A percentile compares a stretch with the other conserved stretches of the same genome.
These are phyloP conservation scores for Papiliotrema laurentii DNA, from an alignment of 1,284 basidiomycete genomes.

Conservation along the genomic window DNA sequence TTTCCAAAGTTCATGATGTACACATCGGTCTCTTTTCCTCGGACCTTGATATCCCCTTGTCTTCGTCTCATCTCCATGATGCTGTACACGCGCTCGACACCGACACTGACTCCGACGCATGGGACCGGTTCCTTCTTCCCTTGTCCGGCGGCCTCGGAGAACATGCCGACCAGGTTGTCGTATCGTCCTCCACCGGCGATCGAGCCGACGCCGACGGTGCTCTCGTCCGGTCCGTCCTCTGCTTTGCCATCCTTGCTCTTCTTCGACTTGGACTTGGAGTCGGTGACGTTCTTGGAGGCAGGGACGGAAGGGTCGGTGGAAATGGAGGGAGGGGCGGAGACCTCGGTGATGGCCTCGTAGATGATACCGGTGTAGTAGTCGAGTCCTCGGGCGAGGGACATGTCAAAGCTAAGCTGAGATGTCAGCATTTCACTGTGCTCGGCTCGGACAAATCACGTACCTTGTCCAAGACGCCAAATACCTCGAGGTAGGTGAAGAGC, in stretches of 20 bases:
- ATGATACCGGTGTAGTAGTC: conserved; percentile 99
- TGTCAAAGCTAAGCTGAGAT: conserved; percentile 82
- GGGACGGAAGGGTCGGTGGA: conserved; percentile 55
- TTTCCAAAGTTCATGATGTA: conserved; percentile 93
- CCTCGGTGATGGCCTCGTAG: conserved; percentile 92
- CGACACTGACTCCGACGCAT: conserved; percentile 91
- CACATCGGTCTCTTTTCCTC: conserved; percentile 89
- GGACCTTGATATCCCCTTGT: conserved; percentile 57
- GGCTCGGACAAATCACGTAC: no score
- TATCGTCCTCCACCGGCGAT: conserved; percentile 97
- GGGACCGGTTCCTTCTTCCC: conserved; percentile 60
- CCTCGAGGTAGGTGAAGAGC: conserved; percentile 76
- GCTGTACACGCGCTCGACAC: conserved; percentile 93
- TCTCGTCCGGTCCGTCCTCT: conserved; percentile 71
- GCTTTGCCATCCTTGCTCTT: conserved; percentile 50
- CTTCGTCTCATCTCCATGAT: conserved; percentile 82
- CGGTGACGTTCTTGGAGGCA: conserved; percentile 28
- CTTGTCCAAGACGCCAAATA: conserved; percentile 75
- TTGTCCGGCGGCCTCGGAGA: conserved; percentile 71
- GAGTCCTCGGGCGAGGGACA: conserved; percentile 90
- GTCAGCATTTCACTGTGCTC: no score
- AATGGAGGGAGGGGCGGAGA: conserved; percentile 83
- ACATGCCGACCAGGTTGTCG: conserved; percentile 94
- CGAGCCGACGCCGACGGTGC: conserved; percentile 88
- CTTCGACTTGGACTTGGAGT: conserved; percentile 20